Evolutionary conservation across 345 rosid genomes (phyloP).

Genomic region (Kernera saxatilis): DNA sequence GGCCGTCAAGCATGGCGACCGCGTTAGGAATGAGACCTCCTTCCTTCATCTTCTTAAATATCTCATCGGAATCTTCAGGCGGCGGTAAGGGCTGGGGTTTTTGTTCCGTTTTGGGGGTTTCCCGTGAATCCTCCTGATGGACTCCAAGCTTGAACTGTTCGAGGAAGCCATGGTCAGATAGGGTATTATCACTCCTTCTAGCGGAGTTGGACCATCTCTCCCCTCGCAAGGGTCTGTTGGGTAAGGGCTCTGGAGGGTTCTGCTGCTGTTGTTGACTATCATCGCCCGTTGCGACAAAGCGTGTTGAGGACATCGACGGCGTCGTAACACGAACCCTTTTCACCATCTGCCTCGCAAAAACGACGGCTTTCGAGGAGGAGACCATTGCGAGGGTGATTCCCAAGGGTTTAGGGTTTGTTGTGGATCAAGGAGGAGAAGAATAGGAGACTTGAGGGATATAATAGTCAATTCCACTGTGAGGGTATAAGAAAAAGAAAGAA

Average conservation of each 20-base stretch:
- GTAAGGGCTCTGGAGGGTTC: slow-evolving; percentile 49
- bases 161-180: slow-evolving; percentile 52
- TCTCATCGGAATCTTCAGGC: slow-evolving; percentile 48
- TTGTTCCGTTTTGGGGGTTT: slow-evolving; percentile 5
- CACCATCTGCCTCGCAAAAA: slow-evolving; percentile 21
- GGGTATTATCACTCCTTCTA: slow-evolving; percentile 24
- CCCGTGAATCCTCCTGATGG: slow-evolving; percentile 29
- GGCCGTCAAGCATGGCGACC: slow-evolving; percentile 93
- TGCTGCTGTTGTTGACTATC: background rate
- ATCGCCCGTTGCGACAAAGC: slow-evolving; percentile 15
- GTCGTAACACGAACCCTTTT: slow-evolving; percentile 8
- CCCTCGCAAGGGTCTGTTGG: slow-evolving; percentile 58
- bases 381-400: slow-evolving; percentile 11
- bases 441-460: background rate
- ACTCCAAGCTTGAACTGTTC: slow-evolving; percentile 58
- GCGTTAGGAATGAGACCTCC: slow-evolving; percentile 89
- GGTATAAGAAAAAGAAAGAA: background rate
- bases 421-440: background rate
- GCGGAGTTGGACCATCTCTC: slow-evolving; percentile 19
- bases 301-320: slow-evolving; percentile 11
- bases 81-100: slow-evolving; percentile 17
- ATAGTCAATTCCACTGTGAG: background rate
- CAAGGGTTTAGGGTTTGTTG: slow-evolving; percentile 7
- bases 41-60: slow-evolving; percentile 85
- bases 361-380: slow-evolving; percentile 23